Evolutionary conservation across 805 yeast genomes (phyloP).

Genomic region (Candida argentea): DNA sequence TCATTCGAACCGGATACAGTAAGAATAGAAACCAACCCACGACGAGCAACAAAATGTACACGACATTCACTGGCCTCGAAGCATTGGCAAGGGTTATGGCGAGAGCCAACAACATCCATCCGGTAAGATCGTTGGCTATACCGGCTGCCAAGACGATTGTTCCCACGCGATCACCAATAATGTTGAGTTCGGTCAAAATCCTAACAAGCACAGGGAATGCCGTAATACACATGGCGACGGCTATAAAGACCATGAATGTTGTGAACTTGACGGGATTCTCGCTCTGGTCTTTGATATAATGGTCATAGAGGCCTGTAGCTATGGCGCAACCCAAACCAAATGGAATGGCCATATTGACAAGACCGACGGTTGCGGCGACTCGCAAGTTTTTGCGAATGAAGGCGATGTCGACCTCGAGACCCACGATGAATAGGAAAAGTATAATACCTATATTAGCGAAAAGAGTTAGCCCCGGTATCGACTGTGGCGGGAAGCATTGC

Average conservation of each 20-base stretch:
- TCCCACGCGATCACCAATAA: conserved; percentile 65
- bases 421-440: conserved; percentile 64
- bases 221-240: conserved; percentile 76
- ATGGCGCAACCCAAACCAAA: conserved; percentile 72
- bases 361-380: conserved; percentile 60
- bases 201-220: conserved; percentile 82
- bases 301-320: conserved; percentile 55
- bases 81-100: conserved; percentile 71
- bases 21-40: conserved; percentile 62
- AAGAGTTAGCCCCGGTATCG: conserved; percentile 54
- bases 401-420: conserved; percentile 64
- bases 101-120: conserved; percentile 73
- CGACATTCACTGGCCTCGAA: conserved; percentile 54
- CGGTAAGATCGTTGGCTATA: conserved; percentile 66
- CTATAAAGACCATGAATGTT: conserved; percentile 70
- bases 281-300: conserved; percentile 30
- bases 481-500: conserved; percentile 53
- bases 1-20: conserved; percentile 44
- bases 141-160: conserved; percentile 72
- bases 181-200: conserved; percentile 61
- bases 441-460: conserved; percentile 71
- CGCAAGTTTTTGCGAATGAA: conserved; percentile 51
- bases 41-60: conserved; percentile 56
- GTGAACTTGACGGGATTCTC: conserved; percentile 37
- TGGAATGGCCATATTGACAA: conserved; percentile 66